These are phyloP conservation scores for Stachybotrys chlorohalonatus DNA, from an alignment of 2,329 filamentous ascomycete species.

Conservation along the genomic window DNA sequence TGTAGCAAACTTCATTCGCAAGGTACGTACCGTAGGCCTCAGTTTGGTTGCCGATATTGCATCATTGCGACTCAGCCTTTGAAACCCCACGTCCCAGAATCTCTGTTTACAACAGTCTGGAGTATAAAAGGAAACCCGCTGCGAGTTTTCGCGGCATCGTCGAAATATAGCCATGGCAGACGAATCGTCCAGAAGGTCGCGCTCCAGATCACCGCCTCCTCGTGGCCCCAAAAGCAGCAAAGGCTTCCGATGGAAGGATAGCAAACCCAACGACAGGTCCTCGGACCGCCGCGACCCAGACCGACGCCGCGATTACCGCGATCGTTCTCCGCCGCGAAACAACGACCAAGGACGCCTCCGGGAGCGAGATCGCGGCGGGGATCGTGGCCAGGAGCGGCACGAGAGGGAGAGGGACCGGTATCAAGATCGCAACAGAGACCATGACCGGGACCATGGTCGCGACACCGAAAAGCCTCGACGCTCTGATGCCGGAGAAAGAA, in stretches of 20 bases:
- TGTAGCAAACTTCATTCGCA: too few relatives aligned
- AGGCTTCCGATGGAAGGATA: constrained; percentile 53
- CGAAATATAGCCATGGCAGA: constrained; percentile 11
- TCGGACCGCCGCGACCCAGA: constrained; percentile 25
- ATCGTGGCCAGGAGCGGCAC: constrained; percentile 11
- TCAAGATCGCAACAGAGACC: constrained; percentile 10
- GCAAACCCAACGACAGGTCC: constrained; percentile 34
- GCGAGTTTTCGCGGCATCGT: background rate
- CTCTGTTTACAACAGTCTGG: too few relatives aligned
- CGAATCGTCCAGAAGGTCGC: constrained; percentile 10
- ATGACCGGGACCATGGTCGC: constrained; percentile 12
- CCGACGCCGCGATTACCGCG: constrained; percentile 34
- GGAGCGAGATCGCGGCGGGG: constrained; percentile 8
- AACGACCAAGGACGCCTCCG: constrained; percentile 5
- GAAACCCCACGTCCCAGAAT: too few relatives aligned
- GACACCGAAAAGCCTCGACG: constrained; percentile 11
- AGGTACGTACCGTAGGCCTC: too few relatives aligned
- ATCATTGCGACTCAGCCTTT: too few relatives aligned
- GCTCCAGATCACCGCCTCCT: constrained; percentile 16
- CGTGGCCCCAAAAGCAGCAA: constrained; percentile 20
- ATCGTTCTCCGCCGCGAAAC: constrained; percentile 22
- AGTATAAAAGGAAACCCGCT: background rate
- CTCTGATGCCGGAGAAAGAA: constrained; percentile 11
- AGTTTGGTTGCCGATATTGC: too few relatives aligned
- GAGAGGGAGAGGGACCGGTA: constrained; percentile 12